Percentiles rank a stretch among this genome's conserved stretches.
phyloP scores from a whole-genome alignment of 2,329 filamentous ascomycete genomes.

The Stromatinia cepivora region DNA sequence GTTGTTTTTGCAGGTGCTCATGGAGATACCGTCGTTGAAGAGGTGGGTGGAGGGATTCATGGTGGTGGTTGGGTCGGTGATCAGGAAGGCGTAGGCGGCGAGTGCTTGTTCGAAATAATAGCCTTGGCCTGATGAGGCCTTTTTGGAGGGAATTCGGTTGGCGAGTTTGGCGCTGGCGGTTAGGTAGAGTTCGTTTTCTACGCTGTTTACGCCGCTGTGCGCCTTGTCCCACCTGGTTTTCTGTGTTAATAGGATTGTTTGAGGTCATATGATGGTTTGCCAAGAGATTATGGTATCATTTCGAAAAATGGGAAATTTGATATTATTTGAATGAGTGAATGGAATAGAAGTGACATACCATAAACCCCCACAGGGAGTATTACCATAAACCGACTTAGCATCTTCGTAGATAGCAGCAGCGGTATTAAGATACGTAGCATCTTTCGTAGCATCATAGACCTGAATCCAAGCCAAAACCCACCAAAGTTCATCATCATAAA shows the following conservation, averaged over 20 bases:
- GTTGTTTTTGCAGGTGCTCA: constrained; percentile 52
- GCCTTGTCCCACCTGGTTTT: constrained; percentile 53
- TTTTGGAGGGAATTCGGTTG: constrained; percentile 49
- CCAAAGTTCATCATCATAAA: constrained; percentile 64
- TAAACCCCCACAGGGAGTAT: constrained; percentile 55
- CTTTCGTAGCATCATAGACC: constrained; percentile 54
- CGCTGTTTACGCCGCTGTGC: constrained; percentile 54
- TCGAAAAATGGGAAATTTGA: not conserved
- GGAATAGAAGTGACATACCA: constrained; percentile 40
- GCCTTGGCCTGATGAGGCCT: constrained; percentile 46
- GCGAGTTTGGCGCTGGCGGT: constrained; percentile 56
- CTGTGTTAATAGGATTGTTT: not conserved
- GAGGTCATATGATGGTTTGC: not conserved
- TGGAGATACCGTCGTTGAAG: constrained; percentile 55
- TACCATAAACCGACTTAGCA: constrained; percentile 52
- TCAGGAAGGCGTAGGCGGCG: constrained; percentile 53
- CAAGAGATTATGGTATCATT: constrained; percentile 14
- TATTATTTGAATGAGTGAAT: not conserved
- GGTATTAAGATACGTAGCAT: constrained; percentile 54
- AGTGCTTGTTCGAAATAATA: constrained; percentile 60
- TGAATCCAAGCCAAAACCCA: constrained; percentile 62
- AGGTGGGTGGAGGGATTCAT: constrained; percentile 50
- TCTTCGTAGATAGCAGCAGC: constrained; percentile 57
- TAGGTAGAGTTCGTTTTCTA: constrained; percentile 59
- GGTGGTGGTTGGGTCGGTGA: constrained; percentile 45